Conservation (phyloP, 2,329 filamentous ascomycete genomes). For the Pseudogymnoascus sp. region DNA sequence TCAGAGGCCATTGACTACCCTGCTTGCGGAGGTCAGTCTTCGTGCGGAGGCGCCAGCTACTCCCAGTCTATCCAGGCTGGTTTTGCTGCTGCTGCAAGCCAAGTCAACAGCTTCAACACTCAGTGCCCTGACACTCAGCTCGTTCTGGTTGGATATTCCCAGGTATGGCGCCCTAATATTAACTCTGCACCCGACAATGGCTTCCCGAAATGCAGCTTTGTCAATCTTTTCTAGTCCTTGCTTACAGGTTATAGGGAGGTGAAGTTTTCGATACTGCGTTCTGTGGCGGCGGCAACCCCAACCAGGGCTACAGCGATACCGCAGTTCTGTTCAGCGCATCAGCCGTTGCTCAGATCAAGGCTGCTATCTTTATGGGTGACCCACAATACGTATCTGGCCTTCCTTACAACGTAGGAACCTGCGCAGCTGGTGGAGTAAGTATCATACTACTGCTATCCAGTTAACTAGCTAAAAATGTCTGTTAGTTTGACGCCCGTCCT, state of each 20-base stretch:
- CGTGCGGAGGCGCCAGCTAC: constrained; percentile 27
- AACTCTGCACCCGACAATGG: constrained; percentile 21
- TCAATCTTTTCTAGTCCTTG: background rate
- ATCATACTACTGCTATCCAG: background rate
- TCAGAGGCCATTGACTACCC: constrained; percentile 29
- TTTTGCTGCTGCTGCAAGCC: constrained; percentile 48
- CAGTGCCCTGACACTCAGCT: constrained; percentile 49
- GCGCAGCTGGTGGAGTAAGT: constrained; percentile 47
- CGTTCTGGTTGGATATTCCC: constrained; percentile 54
- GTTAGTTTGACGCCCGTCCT: constrained; percentile 52
- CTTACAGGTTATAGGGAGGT: constrained; percentile 37
- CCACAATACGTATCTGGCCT: constrained; percentile 40
- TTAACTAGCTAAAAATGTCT: background rate
- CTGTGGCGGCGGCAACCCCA: constrained; percentile 49
- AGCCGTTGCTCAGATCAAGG: constrained; percentile 39
- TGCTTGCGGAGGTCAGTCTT: constrained; percentile 36
- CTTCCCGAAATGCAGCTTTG: background rate
- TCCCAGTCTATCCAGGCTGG: constrained; percentile 42
- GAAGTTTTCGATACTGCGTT: constrained; percentile 58
- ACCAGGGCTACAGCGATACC: constrained; percentile 37
- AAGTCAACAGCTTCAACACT: constrained; percentile 50
- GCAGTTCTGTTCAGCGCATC: constrained; percentile 36
- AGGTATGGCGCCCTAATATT: constrained; percentile 28
- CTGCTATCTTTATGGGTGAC: constrained; percentile 41
- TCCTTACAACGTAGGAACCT: constrained; percentile 53